Base-by-base conservation (phyloP, 495 filamentous ascomycete genomes). In the Penicillium lividum region DNA sequence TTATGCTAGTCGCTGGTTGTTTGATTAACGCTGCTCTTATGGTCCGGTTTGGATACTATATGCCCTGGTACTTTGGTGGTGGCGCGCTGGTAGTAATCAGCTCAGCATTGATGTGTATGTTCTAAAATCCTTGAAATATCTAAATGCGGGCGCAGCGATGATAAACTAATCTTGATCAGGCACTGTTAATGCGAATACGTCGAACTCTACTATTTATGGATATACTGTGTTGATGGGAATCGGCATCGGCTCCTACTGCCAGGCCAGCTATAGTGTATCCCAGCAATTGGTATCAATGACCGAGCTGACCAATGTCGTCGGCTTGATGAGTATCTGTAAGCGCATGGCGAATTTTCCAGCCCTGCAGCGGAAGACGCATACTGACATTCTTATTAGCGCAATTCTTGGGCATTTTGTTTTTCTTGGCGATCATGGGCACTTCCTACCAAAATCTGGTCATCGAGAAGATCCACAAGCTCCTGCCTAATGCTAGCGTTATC, bases 41-140 rank as follows among this genome's bases (percentile, higher is more conserved):
- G 47, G 69, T 73, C 10, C 72, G 68, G 46, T 65, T 75, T 50
- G 75, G 77, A n/a, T 74, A 77, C 57, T 85, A 83, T 68, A 79
- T 79, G 76, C 76, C 77, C 9, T 79, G 83, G 71, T 87, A 60
- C 77, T 18, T 69, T 3, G 15, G 46, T 68, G 25, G 75, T 61
- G 44, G 44, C 9, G 44, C 16, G 78, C 76, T 61, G 3, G 51
- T 54, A 8, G 11, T 64, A 15, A 49, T 60, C 29, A 30, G 38
- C 4, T 58, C 48, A 33, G 56, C 51, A 18, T 22, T 65, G 43
- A 51, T 64, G 50, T 54, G 58, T 64, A 58, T 25, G 53, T 59
- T 46, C 44, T 46, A 3, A 46, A 46, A 28, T 1, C 4, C 16
- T 8, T 27, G 7, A 28, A 46, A 46, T 1, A 28, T 46, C 27